A percentile compares a stretch with the other conserved stretches of the same genome.
These are phyloP conservation scores for Vitis hybrid DNA, from an alignment of 177 flowering plant species.

Conservation along the genomic window DNA sequence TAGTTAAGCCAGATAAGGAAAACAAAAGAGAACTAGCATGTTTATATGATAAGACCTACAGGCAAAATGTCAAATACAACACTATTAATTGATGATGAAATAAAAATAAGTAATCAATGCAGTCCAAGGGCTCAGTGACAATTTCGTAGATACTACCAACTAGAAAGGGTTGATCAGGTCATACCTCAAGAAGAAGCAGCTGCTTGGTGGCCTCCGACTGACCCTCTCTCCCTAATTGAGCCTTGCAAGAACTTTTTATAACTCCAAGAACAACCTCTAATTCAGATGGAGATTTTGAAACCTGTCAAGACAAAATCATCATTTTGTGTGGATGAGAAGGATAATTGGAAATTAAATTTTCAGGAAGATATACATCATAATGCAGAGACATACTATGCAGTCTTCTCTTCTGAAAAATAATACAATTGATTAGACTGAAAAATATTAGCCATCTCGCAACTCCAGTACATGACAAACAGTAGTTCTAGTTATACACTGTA, in stretches of 20 bases:
- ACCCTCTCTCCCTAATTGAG: conserved; percentile 52
- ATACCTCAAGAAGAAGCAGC: conserved; percentile 83
- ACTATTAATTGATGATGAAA: background rate
- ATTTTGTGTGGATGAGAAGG: background rate
- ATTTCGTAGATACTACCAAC: conserved; percentile 5
- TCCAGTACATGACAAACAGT: too few species aligned
- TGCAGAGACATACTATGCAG: too few species aligned
- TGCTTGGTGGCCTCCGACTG: conserved; percentile 61
- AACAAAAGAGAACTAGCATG: too few species aligned
- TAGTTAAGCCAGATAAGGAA: too few species aligned
- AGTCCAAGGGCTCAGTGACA: background rate
- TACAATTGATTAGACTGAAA: too few species aligned
- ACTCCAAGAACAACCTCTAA: conserved; percentile 78
- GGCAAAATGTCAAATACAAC: background rate
- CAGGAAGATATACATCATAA: too few species aligned
- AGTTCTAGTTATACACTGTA: too few species aligned
- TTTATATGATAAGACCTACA: too few species aligned
- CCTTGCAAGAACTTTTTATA: conserved; percentile 57
- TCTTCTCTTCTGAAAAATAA: too few species aligned
- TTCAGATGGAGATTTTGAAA: conserved; percentile 81
- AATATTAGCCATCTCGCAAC: too few species aligned
- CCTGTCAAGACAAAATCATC: conserved; percentile 37
- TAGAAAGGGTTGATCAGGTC: conserved; percentile 1
- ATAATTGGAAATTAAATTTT: background rate
- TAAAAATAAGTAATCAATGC: background rate